These are phyloP conservation scores for Cucurbita argyrosperma DNA, from an alignment of 306 rosid genomes.

Conservation along the genomic window DNA sequence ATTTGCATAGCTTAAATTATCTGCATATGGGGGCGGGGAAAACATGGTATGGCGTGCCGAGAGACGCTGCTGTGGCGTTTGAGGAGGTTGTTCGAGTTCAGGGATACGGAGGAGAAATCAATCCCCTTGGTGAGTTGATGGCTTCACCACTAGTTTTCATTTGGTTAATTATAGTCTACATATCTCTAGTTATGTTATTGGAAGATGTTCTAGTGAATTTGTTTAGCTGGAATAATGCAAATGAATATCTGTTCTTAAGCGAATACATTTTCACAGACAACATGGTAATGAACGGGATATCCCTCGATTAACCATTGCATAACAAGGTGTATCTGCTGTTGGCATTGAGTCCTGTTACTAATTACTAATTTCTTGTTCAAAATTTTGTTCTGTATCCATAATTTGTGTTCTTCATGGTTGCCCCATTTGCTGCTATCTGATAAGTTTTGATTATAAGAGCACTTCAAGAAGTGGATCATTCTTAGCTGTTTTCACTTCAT, in stretches of 20 bases:
- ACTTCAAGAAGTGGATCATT: background rate
- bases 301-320: background rate
- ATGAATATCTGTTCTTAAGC: background rate
- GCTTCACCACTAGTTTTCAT: background rate
- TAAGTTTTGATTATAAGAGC: background rate
- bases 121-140: constrained; percentile 81
- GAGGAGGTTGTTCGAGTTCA: constrained; percentile 93
- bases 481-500: background rate
- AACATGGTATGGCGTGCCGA: constrained; percentile 95
- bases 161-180: background rate
- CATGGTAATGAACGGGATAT: background rate
- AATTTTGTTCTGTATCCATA: background rate
- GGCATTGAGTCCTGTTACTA: background rate
- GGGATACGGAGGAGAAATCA: constrained; percentile 87
- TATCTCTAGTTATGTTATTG: background rate
- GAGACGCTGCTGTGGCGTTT: constrained; percentile 85
- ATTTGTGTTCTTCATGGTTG: background rate
- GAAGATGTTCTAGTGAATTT: background rate
- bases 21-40: constrained; percentile 86
- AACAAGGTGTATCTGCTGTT: background rate
- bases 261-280: background rate
- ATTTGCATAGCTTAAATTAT: constrained; percentile 88
- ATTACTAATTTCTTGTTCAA: background rate
- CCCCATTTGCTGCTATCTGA: background rate
- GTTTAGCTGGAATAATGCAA: background rate